Conservation (phyloP, 495 filamentous ascomycete genomes). For the Venustampulla echinocandica region DNA sequence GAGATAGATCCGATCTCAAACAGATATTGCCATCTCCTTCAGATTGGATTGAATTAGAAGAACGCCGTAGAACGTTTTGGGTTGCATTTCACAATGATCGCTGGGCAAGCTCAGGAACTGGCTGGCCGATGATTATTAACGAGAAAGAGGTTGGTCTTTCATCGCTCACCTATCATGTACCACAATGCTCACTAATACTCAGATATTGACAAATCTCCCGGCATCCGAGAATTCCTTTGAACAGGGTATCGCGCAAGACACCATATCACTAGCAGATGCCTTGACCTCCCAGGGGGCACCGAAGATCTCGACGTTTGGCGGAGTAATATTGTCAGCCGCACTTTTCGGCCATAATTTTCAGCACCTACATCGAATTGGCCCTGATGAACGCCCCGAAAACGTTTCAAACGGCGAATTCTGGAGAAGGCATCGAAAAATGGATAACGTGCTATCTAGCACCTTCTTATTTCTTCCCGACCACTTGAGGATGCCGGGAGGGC, state of each 20-base stretch:
- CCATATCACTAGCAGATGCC: constrained; percentile 57
- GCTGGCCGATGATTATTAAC: constrained; percentile 89
- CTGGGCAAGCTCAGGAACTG: constrained; percentile 91
- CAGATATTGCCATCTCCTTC: constrained; percentile 72
- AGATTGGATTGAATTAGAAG: constrained; percentile 91
- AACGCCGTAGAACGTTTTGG: constrained; percentile 89
- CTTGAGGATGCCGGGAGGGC: constrained; percentile 68
- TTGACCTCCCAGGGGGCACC: constrained; percentile 59
- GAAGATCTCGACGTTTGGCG: constrained; percentile 67
- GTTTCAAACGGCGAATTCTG: constrained; percentile 82
- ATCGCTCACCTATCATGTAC: neutral
- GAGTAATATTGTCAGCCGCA: constrained; percentile 72
- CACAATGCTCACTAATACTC: neutral
- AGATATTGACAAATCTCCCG: constrained; percentile 76
- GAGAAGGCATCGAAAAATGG: constrained; percentile 83
- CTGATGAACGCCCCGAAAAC: constrained; percentile 74
- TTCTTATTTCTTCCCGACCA: constrained; percentile 71
- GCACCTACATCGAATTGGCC: constrained; percentile 80
- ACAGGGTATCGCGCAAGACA: constrained; percentile 59
- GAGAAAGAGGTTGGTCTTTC: constrained; percentile 54
- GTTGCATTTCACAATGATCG: constrained; percentile 81
- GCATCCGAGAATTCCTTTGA: constrained; percentile 75
- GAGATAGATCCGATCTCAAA: constrained; percentile 72
- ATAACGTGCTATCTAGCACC: constrained; percentile 80
- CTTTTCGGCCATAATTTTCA: constrained; percentile 90